These are phyloP conservation scores for Saccharomycopsis phalli DNA, from an alignment of 1,139 yeast species.

Conservation along the genomic window DNA sequence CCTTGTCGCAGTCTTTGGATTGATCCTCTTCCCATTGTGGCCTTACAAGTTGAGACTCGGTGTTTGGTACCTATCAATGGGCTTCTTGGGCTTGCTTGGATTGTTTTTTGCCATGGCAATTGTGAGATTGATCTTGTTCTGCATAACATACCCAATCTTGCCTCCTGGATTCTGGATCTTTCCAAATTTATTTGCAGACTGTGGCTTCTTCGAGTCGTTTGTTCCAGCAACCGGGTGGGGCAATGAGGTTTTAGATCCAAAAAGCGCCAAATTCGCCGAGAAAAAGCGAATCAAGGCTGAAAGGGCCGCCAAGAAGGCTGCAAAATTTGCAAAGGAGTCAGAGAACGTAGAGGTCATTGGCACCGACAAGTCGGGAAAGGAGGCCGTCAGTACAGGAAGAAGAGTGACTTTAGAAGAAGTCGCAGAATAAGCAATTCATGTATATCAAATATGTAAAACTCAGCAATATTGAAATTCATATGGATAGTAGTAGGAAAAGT, in stretches of 20 bases:
- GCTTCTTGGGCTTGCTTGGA: slow-evolving; percentile 63
- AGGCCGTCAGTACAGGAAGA: slow-evolving; percentile 22
- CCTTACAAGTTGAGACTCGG: slow-evolving; percentile 83
- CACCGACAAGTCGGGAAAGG: slow-evolving; percentile 13
- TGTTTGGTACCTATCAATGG: slow-evolving; percentile 85
- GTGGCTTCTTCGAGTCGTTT: slow-evolving; percentile 89
- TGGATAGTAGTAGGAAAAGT: neutral
- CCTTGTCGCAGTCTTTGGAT: slow-evolving; percentile 57
- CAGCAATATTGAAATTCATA: neutral
- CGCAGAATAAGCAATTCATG: slow-evolving; percentile 29
- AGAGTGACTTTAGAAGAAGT: slow-evolving; percentile 41
- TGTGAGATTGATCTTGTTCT: slow-evolving; percentile 64
- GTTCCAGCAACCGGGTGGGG: slow-evolving; percentile 86
- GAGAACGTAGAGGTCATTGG: slow-evolving; percentile 8
- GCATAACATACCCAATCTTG: slow-evolving; percentile 48
- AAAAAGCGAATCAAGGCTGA: slow-evolving; percentile 27
- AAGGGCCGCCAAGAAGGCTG: slow-evolving; percentile 20
- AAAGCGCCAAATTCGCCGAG: slow-evolving; percentile 27
- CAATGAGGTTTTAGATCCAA: slow-evolving; percentile 32
- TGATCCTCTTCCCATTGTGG: slow-evolving; percentile 94
- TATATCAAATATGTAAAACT: neutral
- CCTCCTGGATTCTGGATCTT: slow-evolving; percentile 85
- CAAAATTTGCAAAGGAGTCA: slow-evolving; percentile 8
- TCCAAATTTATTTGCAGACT: slow-evolving; percentile 93
- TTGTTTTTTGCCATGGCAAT: slow-evolving; percentile 73